Percentiles rank a stretch among this genome's conserved stretches.
Evolutionary conservation across 2,329 filamentous ascomycete species (phyloP).

Genomic region (Pseudogymnoascus sp.): DNA sequence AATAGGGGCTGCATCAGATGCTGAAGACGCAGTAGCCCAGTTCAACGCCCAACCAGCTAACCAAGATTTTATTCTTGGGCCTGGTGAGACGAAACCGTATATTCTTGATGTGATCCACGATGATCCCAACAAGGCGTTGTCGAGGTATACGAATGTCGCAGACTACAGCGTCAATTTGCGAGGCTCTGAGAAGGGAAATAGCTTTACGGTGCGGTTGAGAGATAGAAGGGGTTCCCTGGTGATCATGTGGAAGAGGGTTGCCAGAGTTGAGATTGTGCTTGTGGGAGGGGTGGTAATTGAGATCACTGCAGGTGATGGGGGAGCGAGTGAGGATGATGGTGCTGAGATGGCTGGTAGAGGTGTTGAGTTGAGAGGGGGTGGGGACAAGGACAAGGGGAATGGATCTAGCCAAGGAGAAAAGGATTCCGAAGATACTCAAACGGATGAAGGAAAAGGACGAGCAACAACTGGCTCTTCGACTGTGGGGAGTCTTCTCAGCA

Average conservation of each 20-base stretch:
- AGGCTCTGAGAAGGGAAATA: background rate
- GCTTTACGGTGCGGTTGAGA: background rate
- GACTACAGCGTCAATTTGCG: background rate
- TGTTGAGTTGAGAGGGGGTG: background rate
- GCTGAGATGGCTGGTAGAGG: background rate
- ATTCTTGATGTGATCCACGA: background rate
- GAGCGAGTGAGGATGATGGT: background rate
- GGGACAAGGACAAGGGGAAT: background rate
- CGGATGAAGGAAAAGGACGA: background rate
- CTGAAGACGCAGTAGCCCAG: background rate
- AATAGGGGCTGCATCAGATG: background rate
- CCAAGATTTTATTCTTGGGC: background rate
- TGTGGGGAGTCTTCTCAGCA: background rate
- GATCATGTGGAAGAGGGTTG: background rate
- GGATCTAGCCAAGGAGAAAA: background rate
- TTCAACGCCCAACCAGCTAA: background rate
- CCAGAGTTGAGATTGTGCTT: background rate
- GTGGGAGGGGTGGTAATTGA: background rate
- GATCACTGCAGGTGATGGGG: background rate
- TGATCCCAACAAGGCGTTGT: background rate
- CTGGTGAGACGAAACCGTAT: background rate
- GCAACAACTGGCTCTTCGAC: background rate
- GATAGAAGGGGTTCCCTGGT: background rate
- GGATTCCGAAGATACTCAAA: background rate
- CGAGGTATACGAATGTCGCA: background rate